A percentile compares a stretch with the other conserved stretches of the same genome.
These are phyloP conservation scores for Martiniozyma abietophila DNA, from an alignment of 805 yeast genomes.

Conservation along the genomic window DNA sequence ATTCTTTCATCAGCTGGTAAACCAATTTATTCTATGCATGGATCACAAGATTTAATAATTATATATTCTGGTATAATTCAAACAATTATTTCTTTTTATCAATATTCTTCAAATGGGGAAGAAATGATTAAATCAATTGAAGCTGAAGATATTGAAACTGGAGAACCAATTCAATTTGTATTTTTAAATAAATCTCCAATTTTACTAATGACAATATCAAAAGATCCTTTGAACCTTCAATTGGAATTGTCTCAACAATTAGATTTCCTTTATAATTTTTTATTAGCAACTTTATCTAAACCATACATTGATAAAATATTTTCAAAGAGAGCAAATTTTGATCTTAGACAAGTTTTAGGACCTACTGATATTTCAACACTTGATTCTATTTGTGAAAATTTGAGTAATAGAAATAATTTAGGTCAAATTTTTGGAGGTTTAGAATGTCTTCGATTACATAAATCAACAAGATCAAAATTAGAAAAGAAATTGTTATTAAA, in stretches of 20 bases:
- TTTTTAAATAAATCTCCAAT: conserved; percentile 61
- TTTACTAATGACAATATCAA: conserved; percentile 60
- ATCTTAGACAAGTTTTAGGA: conserved; percentile 65
- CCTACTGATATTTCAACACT: conserved; percentile 66
- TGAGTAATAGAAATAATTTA: conserved; percentile 44
- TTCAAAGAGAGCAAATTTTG: conserved; percentile 66
- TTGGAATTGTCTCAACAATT: conserved; percentile 52
- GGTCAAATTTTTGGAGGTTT: conserved; percentile 56
- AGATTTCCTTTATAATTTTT: conserved; percentile 62
- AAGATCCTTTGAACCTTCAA: conserved; percentile 39
- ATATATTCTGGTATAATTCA: conserved; percentile 76
- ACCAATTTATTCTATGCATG: conserved; percentile 74
- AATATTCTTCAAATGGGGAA: conserved; percentile 28
- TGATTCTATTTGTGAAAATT: conserved; percentile 48
- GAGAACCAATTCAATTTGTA: conserved; percentile 39
- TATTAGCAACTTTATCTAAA: conserved; percentile 76
- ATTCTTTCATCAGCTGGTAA: conserved; percentile 80
- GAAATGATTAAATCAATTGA: conserved; percentile 41
- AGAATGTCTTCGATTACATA: conserved; percentile 51
- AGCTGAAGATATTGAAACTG: conserved; percentile 27
- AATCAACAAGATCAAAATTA: conserved; percentile 47
- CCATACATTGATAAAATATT: conserved; percentile 66
- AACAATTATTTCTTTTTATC: conserved; percentile 66
- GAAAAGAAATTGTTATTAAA: conserved; percentile 43
- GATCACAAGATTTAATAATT: conserved; percentile 54